These are phyloP conservation scores for Gossypium laxum DNA, from an alignment of 441 rosid species.

Conservation along the genomic window DNA sequence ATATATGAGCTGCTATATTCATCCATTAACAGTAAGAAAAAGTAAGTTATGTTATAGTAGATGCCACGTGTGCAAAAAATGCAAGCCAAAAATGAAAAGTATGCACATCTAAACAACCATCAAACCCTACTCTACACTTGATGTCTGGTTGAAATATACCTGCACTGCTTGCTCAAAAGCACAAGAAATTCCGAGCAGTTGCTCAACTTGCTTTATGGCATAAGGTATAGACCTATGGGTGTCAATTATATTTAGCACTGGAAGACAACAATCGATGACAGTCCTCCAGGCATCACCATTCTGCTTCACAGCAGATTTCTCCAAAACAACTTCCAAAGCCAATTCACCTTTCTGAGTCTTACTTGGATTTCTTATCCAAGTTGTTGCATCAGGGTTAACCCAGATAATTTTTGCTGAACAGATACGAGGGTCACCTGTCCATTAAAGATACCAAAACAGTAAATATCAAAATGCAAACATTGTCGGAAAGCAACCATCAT, in stretches of 20 bases:
- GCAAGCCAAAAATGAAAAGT: background rate
- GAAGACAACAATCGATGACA: conserved; percentile 72
- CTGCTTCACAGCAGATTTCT: conserved; percentile 60
- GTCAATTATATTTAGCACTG: conserved; percentile 71
- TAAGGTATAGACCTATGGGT: conserved; percentile 73
- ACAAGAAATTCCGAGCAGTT: conserved; percentile 77
- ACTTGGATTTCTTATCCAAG: conserved; percentile 60
- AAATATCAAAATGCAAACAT: conserved; percentile 10
- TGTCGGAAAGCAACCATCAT: background rate
- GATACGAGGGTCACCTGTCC: conserved; percentile 76
- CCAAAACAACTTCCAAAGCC: conserved; percentile 64
- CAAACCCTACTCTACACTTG: background rate
- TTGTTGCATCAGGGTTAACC: conserved; percentile 56
- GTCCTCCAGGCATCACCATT: conserved; percentile 96
- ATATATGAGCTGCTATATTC: background rate
- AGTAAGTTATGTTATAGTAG: background rate
- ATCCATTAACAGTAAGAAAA: background rate
- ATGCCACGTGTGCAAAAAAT: background rate
- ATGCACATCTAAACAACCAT: background rate
- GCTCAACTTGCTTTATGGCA: conserved; percentile 81
- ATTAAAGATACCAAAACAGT: conserved; percentile 17
- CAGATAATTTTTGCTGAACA: conserved; percentile 57
- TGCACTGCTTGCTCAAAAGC: conserved; percentile 83
- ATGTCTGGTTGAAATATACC: conserved; percentile 28
- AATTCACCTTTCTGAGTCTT: conserved; percentile 51